Conservation (phyloP, 2,329 filamentous ascomycete genomes). For the Fusarium algeriense region DNA sequence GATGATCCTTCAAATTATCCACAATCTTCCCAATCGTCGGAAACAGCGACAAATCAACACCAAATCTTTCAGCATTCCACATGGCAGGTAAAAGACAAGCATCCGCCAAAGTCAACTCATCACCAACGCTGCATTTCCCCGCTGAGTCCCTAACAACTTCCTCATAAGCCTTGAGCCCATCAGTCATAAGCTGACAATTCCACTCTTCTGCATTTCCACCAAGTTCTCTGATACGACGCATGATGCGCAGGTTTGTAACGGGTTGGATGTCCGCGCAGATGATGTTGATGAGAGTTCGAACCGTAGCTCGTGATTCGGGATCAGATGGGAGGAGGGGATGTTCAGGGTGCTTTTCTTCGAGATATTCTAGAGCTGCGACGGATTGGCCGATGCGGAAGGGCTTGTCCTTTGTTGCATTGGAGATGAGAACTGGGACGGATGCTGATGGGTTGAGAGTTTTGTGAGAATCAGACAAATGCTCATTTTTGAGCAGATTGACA, state of each 20-base stretch:
- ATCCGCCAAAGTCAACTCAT: constrained; percentile 69
- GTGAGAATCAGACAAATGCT: constrained; percentile 63
- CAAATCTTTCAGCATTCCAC: constrained; percentile 68
- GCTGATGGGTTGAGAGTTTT: constrained; percentile 64
- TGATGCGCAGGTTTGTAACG: constrained; percentile 67
- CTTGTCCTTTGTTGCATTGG: constrained; percentile 45
- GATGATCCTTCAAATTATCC: constrained; percentile 59
- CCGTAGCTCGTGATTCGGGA: constrained; percentile 59
- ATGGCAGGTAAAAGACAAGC: constrained; percentile 68
- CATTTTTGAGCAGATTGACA: constrained; percentile 66
- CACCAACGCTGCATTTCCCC: constrained; percentile 67
- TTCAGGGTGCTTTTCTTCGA: constrained; percentile 66
- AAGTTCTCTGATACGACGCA: constrained; percentile 61
- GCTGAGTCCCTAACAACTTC: constrained; percentile 53
- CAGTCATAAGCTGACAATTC: constrained; percentile 63
- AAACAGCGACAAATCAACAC: constrained; percentile 64
- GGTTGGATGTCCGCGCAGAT: constrained; percentile 70
- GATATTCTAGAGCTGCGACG: constrained; percentile 70
- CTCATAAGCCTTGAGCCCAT: constrained; percentile 70
- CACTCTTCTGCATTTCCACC: constrained; percentile 61
- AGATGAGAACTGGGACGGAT: constrained; percentile 66
- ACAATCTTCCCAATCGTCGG: constrained; percentile 61
- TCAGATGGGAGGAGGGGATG: constrained; percentile 62
- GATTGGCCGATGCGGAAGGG: constrained; percentile 66
- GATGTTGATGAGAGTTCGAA: constrained; percentile 67